Evolutionary conservation across 306 rosid genomes (phyloP).

Genomic region (Pterocarpus macrocarpus): DNA sequence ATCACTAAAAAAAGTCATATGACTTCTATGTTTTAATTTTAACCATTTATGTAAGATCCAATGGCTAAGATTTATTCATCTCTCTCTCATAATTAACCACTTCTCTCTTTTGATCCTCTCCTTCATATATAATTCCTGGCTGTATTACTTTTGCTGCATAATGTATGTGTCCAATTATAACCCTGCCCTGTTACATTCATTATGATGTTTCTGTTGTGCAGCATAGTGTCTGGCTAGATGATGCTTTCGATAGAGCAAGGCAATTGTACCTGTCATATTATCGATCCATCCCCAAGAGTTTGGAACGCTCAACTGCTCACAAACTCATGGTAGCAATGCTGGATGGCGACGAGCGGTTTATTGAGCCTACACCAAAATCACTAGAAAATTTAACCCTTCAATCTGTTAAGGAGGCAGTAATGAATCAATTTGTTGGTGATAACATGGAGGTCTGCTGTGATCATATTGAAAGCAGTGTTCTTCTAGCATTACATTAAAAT

Average conservation of each 20-base stretch:
- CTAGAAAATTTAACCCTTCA: slow-evolving; percentile 86
- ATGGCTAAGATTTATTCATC: no score
- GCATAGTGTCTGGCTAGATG: slow-evolving; percentile 99
- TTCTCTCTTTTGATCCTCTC: no score
- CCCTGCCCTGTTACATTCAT: slow-evolving; percentile 27
- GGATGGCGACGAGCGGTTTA: slow-evolving; percentile 95
- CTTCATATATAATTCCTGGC: slow-evolving; percentile 12
- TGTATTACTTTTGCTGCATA: slow-evolving; percentile 8
- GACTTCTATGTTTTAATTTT: no score
- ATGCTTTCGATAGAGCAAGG: slow-evolving; percentile 96
- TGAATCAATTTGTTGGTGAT: slow-evolving; percentile 90
- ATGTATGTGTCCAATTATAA: slow-evolving; percentile 12
- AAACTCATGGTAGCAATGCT: slow-evolving; percentile 98
- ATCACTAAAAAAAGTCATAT: no score
- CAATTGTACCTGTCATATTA: slow-evolving; percentile 93
- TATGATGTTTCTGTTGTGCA: slow-evolving; percentile 62
- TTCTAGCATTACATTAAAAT: slow-evolving; percentile 31
- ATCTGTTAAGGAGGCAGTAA: slow-evolving; percentile 89
- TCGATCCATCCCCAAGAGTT: slow-evolving; percentile 97
- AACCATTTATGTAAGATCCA: no score
- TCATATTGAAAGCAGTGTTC: slow-evolving; percentile 37
- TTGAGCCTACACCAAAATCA: slow-evolving; percentile 92
- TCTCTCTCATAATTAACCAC: no score
- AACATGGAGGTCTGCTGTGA: slow-evolving; percentile 89
- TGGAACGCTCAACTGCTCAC: slow-evolving; percentile 99